These are phyloP conservation scores for Haplosporangium sp. DNA, from an alignment of 371 early-diverging fungal genomes.

Conservation along the genomic window DNA sequence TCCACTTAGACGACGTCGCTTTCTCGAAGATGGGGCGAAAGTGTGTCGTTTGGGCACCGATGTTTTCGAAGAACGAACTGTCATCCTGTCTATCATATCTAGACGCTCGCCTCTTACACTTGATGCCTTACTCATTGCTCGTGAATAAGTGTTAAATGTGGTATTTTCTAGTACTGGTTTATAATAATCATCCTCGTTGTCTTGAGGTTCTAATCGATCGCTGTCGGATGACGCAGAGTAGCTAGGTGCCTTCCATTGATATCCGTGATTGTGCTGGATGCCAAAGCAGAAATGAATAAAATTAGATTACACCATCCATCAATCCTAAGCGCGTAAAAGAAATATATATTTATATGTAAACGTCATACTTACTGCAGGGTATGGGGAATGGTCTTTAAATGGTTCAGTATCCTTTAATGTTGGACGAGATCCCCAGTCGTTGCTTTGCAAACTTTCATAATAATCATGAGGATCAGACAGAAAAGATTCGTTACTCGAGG, in stretches of 20 bases:
- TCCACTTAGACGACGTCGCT: constrained; percentile 28
- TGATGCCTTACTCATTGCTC: not conserved
- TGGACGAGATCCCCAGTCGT: not conserved
- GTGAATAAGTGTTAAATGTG: not conserved
- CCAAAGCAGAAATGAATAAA: not conserved
- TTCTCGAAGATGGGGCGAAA: constrained; percentile 9
- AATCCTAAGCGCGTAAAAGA: too few relatives aligned
- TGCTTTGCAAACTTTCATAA: not conserved
- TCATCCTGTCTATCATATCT: constrained; percentile 46
- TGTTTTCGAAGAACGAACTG: constrained; percentile 18
- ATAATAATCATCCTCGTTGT: not conserved
- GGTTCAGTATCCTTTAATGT: constrained; percentile 14
- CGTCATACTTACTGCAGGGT: not conserved
- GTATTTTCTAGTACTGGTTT: not conserved
- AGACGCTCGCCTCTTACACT: constrained; percentile 9
- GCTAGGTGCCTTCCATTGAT: not conserved
- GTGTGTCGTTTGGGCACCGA: not conserved
- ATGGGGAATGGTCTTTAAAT: not conserved
- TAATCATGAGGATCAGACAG: not conserved
- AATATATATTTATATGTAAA: too few relatives aligned
- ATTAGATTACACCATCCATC: too few relatives aligned
- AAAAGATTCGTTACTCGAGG: not conserved
- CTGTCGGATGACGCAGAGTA: constrained; percentile 3
- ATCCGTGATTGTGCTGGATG: not conserved
- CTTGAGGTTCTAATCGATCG: not conserved